These are phyloP conservation scores for Raphanus hybrid DNA, from an alignment of 441 rosid species.

Conservation along the genomic window DNA sequence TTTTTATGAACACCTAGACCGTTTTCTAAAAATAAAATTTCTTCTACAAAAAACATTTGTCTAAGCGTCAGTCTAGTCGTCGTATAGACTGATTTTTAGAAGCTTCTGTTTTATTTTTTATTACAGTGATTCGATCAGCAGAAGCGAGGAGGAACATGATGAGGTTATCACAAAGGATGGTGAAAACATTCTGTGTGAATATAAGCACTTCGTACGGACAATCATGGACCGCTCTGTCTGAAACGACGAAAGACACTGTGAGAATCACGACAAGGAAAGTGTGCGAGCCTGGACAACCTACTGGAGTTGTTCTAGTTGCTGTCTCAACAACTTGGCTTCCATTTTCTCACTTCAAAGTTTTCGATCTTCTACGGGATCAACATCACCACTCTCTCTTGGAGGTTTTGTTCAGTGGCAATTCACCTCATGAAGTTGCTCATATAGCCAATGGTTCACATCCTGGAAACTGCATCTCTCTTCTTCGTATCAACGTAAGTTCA, in stretches of 20 bases:
- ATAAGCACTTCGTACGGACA: conserved; percentile 68
- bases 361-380: conserved; percentile 78
- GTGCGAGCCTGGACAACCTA: conserved; percentile 77
- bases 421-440: conserved; percentile 89
- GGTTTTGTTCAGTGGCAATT: conserved; percentile 77
- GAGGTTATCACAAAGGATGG: conserved; percentile 81
- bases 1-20: no score
- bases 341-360: conserved; percentile 69
- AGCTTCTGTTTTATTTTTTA: background rate
- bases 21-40: no score
- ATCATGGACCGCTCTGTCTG: conserved; percentile 82
- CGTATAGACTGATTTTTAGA: no score
- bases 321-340: conserved; percentile 91
- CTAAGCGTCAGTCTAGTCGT: no score
- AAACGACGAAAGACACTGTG: conserved; percentile 62
- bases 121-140: conserved; percentile 69
- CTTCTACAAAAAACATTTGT: no score
- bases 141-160: conserved; percentile 82
- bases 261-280: conserved; percentile 76
- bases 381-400: conserved; percentile 76
- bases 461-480: conserved; percentile 91
- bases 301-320: conserved; percentile 78
- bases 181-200: conserved; percentile 67
- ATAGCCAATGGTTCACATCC: conserved; percentile 94
- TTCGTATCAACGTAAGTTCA: conserved; percentile 78